Evolutionary conservation across 139 green algal genomes (phyloP), one percentile per base, ranked within the genome.

Genomic region (Chlorella sorokiniana): DNA sequence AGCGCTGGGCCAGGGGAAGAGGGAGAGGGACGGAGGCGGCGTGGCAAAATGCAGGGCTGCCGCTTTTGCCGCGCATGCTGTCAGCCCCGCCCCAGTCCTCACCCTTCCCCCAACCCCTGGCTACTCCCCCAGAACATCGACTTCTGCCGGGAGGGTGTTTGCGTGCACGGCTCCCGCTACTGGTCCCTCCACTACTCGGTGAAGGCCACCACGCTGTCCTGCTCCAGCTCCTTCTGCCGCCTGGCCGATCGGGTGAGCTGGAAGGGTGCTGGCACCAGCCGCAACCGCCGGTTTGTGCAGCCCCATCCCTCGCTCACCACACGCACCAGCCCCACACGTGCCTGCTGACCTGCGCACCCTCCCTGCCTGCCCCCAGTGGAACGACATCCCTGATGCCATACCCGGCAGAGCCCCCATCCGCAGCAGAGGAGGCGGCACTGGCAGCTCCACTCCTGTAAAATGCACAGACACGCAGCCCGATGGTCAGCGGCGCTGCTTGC

Each of bases 101-200:
- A 25, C 16, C 33, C 62, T 69, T 6, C 62, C 62, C 23, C 22
- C n/a, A 4, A 35, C 37, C 64, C 27, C 22, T 31, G 29, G 4
- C 69, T 59, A 7, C 44, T 31, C 8, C 48, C 10, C 2, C 78
- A 83, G 78, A 23, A 23, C 65, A 77, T 77, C 7, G 72, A 89
- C 40, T 88, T 86, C 63, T 69, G 40, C 29, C 72, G 42, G 0
- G 82, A 74, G 40, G 76, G 69, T 8, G 82, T 76, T 1, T 83
- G 76, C 7, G 76, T 91, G 69, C 83, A 54, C 52, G 85, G 82
- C 54, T 82, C 42, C 51, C 82, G 85, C 56, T 88, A 87, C 76
- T 88, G 78, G 70, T 48, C 6, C 61, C 70, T 88, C 18, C 81
- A 63, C 61, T 91, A 91, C 59, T 67, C 74, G 52, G 77, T 91